Evolutionary conservation across 441 rosid genomes (phyloP).

Genomic region (Croton setiger): DNA sequence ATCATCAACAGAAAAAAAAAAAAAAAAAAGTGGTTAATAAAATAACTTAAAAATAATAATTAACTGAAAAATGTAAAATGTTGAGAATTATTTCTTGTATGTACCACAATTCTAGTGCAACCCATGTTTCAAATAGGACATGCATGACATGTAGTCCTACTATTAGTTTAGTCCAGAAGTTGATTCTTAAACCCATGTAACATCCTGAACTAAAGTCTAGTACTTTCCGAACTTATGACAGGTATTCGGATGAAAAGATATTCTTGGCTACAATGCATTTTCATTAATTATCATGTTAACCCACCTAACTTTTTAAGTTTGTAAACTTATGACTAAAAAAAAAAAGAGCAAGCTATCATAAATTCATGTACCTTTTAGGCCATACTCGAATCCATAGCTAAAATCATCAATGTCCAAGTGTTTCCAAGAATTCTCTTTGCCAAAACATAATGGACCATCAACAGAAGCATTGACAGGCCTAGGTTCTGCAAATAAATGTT

Average conservation of each 20-base stretch:
- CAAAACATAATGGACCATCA: slow-evolving; percentile 47
- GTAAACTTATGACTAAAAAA: slow-evolving; percentile 2
- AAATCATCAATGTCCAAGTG: slow-evolving; percentile 43
- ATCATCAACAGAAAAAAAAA: slow-evolving; percentile 9
- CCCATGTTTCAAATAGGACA: neutral
- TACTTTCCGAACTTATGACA: neutral
- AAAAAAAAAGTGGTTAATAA: slow-evolving; percentile 11
- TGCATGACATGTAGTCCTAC: neutral
- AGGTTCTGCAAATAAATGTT: slow-evolving; percentile 47
- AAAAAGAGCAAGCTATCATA: slow-evolving; percentile 8
- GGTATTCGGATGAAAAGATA: neutral
- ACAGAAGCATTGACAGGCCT: slow-evolving; percentile 41
- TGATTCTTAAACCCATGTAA: neutral
- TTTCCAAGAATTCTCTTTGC: slow-evolving; percentile 47
- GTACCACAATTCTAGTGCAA: neutral
- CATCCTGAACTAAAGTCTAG: neutral
- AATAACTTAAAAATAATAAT: slow-evolving; percentile 6
- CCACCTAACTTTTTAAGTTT: neutral
- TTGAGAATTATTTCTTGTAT: neutral
- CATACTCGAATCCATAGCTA: slow-evolving; percentile 42
- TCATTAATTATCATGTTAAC: neutral
- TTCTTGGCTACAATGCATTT: neutral
- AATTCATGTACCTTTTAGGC: slow-evolving; percentile 33
- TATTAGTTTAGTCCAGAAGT: neutral
- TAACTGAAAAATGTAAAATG: neutral